Evolutionary conservation across 257 asterid genomes (phyloP), one percentile per base, ranked within the genome.

Genomic region (Leonotis leonurus): DNA sequence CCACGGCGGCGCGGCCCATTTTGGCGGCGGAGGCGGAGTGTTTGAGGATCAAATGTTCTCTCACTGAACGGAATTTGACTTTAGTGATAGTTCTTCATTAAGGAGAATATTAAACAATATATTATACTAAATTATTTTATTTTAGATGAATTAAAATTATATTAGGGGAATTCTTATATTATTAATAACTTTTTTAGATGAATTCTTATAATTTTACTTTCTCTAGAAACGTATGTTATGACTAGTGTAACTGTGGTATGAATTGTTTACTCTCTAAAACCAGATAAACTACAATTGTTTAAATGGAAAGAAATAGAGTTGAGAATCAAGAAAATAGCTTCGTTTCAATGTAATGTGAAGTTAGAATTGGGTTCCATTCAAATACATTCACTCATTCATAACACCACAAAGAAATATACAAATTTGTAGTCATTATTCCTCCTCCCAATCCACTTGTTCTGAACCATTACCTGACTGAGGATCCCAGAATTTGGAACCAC

Each of bases 401-500:
- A n/a, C 8, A 40, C 2, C 17, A 40, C 7, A 18, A 8, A 45
- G 2, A 46, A 46, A 46, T 18, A 7, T 8, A 16, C 29, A 48
- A 21, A 3, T 21, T 30, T 8, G 2, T 21, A 21, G 14, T 48
- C 54, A n/a, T n/a, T n/a, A n/a, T n/a, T 43, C 53, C 57, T 26
- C 54, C 41, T 46, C 56, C 62, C 51, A 60, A 67, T 73, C 83
- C 39, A 40, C 51, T 11, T 75, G 78, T 48, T 77, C 85, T 27
- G 68, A 64, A 67, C 78, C 80, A 50, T 73, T 49, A 25, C 37
- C 44, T 8, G 77, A 66, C 20, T 59, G 64, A 3, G 75, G 49
- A 50, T 61, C 70, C 95, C 97, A 86, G 71, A 89, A 86, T 56
- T 71, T 86, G 7, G 94, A 80, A 36, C 20, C 62, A 9, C 67